Percentiles rank a stretch among this genome's conserved stretches.
Conservation (phyloP, 345 rosid genomes). For the Hirschfeldia incana region DNA sequence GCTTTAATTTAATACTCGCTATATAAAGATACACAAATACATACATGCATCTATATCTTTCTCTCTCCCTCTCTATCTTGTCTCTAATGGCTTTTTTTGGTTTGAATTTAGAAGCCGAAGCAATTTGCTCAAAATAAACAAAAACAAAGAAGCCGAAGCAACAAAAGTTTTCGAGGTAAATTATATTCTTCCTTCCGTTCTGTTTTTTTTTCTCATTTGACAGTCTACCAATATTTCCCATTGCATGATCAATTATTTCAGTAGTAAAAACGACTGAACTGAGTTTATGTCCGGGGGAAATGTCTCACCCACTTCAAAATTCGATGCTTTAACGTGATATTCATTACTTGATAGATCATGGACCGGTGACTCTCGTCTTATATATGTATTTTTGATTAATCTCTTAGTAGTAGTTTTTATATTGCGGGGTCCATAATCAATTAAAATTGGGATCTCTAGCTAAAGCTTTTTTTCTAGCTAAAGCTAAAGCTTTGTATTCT, state of each 20-base stretch:
- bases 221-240: background rate
- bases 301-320: background rate
- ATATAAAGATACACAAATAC: background rate
- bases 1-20: constrained; percentile 5
- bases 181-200: background rate
- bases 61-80: constrained; percentile 5
- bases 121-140: background rate
- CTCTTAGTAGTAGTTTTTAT: background rate
- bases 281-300: background rate
- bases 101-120: constrained; percentile 10
- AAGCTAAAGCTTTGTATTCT: no score
- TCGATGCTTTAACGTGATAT: background rate
- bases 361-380: background rate
- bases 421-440: background rate
- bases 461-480: no score
- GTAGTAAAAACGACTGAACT: background rate
- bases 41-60: background rate
- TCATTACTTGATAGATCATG: background rate
- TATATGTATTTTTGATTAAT: background rate
- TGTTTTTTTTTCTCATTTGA: background rate
- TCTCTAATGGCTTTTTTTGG: constrained; percentile 23
- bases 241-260: background rate
- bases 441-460: background rate
- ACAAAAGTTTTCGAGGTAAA: constrained; percentile 6
- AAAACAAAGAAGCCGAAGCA: background rate